Conservation (phyloP, 208 protist genomes). For the Hexamita inflata region DNA sequence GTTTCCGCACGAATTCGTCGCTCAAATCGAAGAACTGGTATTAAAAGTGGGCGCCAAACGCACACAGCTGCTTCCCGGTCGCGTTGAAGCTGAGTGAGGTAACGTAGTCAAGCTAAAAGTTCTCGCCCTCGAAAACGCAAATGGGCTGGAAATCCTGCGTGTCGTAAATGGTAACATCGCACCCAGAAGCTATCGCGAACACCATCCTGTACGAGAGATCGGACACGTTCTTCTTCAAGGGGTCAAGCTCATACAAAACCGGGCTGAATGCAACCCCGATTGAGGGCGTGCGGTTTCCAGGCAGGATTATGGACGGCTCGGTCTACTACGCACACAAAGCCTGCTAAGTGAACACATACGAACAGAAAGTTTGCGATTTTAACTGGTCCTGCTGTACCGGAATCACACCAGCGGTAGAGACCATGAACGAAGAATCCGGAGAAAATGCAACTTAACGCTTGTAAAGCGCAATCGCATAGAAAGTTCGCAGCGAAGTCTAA, state of each 20-base stretch:
- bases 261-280: background rate
- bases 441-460: background rate
- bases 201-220: background rate
- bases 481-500: background rate
- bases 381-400: background rate
- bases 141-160: background rate
- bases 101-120: background rate
- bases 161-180: background rate
- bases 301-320: background rate
- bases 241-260: background rate
- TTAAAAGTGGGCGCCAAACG: background rate
- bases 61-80: background rate
- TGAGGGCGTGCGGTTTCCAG: background rate
- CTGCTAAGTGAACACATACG: background rate
- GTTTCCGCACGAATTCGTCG: no score
- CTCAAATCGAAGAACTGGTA: background rate
- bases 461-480: background rate
- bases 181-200: background rate
- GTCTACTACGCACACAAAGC: no score
- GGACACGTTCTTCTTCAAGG: background rate
- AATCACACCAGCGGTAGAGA: background rate
- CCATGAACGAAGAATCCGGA: background rate
- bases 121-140: background rate
- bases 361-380: background rate
- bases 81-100: background rate